A percentile compares a stretch with the other conserved stretches of the same genome.
Evolutionary conservation across 2,329 filamentous ascomycete species (phyloP).

Genomic region (Phyllosticta citriasiana): DNA sequence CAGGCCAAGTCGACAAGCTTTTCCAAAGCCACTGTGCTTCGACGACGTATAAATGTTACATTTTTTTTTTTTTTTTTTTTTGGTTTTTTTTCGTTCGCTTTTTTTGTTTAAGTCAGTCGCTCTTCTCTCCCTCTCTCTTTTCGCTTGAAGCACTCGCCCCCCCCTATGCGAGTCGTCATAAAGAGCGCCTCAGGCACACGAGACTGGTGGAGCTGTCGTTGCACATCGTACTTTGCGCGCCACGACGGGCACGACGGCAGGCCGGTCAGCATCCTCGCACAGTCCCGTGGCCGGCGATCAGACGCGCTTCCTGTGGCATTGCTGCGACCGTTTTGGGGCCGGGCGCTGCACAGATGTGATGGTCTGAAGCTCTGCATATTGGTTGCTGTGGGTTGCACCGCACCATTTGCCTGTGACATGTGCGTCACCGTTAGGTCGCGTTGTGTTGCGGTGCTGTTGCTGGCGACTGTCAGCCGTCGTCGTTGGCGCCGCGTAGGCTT

Average conservation of each 20-base stretch:
- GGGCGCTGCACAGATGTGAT: not conserved
- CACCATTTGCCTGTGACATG: not conserved
- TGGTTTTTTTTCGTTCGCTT: not conserved
- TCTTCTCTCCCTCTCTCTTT: not conserved
- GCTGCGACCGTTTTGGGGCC: not conserved
- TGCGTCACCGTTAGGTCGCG: no score
- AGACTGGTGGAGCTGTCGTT: not conserved
- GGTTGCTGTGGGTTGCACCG: not conserved
- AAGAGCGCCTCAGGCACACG: not conserved
- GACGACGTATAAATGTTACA: not conserved
- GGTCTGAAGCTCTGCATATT: not conserved
- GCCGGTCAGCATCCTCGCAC: not conserved
- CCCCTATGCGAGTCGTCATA: not conserved
- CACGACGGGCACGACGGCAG: not conserved
- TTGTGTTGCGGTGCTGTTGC: no score
- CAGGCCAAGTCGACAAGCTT: not conserved
- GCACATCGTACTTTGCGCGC: not conserved
- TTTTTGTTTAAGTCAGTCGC: not conserved
- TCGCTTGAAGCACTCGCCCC: not conserved
- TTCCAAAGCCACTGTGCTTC: not conserved
- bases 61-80: not conserved
- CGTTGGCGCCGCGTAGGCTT: not conserved
- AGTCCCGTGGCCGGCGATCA: not conserved
- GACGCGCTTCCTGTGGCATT: not conserved
- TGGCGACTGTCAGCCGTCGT: not conserved